phyloP scores from a whole-genome alignment of 345 rosid species.

The Brassica incana region DNA sequence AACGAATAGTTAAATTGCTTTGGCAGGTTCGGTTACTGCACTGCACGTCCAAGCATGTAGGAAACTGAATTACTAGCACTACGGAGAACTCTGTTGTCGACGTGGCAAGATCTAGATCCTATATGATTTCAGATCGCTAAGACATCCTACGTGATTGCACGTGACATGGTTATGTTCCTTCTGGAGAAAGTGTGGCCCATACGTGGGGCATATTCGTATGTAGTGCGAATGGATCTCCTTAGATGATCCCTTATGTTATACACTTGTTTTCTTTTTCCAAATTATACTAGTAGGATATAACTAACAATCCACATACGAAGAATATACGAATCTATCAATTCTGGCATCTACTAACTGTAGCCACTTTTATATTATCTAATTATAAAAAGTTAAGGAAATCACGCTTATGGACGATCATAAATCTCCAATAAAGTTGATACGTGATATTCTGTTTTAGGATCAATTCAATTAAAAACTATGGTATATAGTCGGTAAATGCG shows the following conservation, averaged over 20 bases:
- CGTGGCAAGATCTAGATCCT: conserved; percentile 34
- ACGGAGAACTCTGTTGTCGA: conserved; percentile 3
- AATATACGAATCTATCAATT: neutral
- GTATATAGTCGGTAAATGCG: conserved; percentile 28
- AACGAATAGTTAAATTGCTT: conserved; percentile 15
- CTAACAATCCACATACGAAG: conserved; percentile 7
- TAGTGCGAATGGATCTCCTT: conserved; percentile 30
- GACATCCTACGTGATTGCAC: conserved; percentile 23
- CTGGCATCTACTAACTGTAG: conserved; percentile 8
- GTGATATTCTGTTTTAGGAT: conserved; percentile 21
- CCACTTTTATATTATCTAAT: neutral
- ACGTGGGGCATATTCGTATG: conserved; percentile 43
- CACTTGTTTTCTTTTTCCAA: conserved; percentile 18
- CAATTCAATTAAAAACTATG: neutral
- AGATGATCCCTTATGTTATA: conserved; percentile 35
- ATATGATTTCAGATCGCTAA: conserved; percentile 13
- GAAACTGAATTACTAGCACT: neutral
- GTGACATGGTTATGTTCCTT: conserved; percentile 30
- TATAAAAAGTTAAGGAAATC: conserved; percentile 10
- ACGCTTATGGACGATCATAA: conserved; percentile 28
- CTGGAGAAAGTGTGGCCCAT: conserved; percentile 40
- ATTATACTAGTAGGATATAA: neutral
- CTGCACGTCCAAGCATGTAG: conserved; percentile 36
- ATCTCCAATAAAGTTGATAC: conserved; percentile 21
- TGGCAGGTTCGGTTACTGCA: conserved; percentile 32